Evolutionary conservation across 495 filamentous ascomycete genomes (phyloP), one percentile per base, ranked within the genome.

Genomic region (Neurospora sp.): DNA sequence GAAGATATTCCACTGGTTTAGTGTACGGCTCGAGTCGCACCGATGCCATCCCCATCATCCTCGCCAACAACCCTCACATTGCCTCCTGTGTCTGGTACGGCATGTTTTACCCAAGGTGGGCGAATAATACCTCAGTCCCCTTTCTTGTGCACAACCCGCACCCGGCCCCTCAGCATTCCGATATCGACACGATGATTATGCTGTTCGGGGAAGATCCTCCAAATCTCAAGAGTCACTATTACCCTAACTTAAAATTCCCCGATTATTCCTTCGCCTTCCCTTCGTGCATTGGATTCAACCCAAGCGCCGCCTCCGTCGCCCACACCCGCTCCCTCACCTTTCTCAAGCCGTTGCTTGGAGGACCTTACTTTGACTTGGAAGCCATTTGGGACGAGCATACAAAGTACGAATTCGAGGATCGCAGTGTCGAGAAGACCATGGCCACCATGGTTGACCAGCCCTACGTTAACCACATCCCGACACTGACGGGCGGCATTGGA

Each of bases 401-500:
- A 21, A 78, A 79, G 4, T 86, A 79, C 74, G 86, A 90, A 77
- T 90, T 90, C 73, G 83, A 77, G 21, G 84, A 86, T 70, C 82
- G 85, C 62, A 83, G 83, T 39, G 86, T 88, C 10, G 85, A 85
- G 70, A 81, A 81, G 66, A 89, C 88, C 0, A 89, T 90, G 87
- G 81, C 81, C 17, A 89, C 87, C 9, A 90, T 90, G 87, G 85
- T 88, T 11, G 79, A 84, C 21, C 84, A 89, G 76, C 88, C 88
- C 7, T 89, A 88, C 74, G 87, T 90, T 24, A 89, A 89, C 77
- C 86, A 90, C 71, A 76, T 90, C 6, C 87, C 88, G 2, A 87
- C 85, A 8, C 74, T 86, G 76, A 93, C 90, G 37, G 93, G 93
- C 17, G 94, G 91, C 0, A 85, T 92, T n/a, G 94, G 94, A 0